Base-by-base conservation (phyloP, 495 filamentous ascomycete species). In the Hapsidospora chrysogenum region DNA sequence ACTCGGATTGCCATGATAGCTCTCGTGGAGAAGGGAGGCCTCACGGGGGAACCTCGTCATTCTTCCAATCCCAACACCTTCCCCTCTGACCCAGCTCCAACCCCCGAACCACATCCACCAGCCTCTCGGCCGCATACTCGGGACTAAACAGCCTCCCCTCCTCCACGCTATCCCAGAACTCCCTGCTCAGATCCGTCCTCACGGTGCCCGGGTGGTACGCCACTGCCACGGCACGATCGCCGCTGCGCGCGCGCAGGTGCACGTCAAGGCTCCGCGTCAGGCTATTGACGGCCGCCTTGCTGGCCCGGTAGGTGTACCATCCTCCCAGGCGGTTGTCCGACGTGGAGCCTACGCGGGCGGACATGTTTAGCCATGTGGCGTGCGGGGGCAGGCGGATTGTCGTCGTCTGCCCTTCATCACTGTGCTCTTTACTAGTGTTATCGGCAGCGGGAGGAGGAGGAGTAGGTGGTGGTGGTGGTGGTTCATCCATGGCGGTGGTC, bases 181-280 rank as follows among this genome's bases (percentile, higher is more conserved):
- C 76, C 43, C 56, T 64, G 31, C 75, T 82, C 44, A 92, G 56
- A 9, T 65, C 75, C 29, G 81, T 86, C 52, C 69, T 74, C 26
- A 92, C 82, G 7, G 80, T 89, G 1, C 85, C 82, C 3, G 82
- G 84, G 57, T 92, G 83, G 51, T 87, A 58, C n/a, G 63, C 66
- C 3, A 92, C 56, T 0, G 66, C 67, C 40, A 85, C 57, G 1
- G 74, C 77, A 28, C 67, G 72, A 3, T 65, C 64, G 1, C 62
- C 71, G 28, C 65, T 62, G 10, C 57, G 56, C 13, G 55, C 50
- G 33, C 48, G 50, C 25, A 89, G 49, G 45, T 78, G 65, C n/a
- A 76, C 51, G 52, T 89, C 84, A 42, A 87, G 73, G 0, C 68
- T 76, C 51, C 76, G 82, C 2, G 71, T 70, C 15, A 83, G 26